Evolutionary conservation across 1,139 yeast species (phyloP), one percentile per base, ranked within the genome.

Genomic region (Zygoascus sp.): DNA sequence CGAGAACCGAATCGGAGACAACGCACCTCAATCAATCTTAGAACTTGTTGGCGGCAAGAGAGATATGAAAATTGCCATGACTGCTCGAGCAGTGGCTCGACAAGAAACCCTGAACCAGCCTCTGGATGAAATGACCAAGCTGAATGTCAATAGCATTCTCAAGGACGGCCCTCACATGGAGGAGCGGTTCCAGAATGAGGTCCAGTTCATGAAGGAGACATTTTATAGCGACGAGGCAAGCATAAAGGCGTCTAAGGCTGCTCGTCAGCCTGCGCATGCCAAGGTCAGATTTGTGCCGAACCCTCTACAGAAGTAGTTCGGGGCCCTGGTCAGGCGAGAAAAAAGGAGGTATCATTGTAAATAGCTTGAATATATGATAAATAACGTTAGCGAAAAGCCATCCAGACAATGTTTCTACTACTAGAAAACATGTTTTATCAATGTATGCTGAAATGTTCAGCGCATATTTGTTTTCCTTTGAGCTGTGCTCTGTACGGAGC

Each of bases 1-100:
- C 53, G 97, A 92, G 65, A 89, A 94, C 27, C 75, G 98, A 58
- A 67, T 83, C 46, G 94, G 92, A 56, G 98, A 94, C 64, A 84
- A 83, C 54, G 96, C 97, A 0, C 92, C 94, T 19, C 92, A 86
- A 75, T 82, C 95, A 1, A 82, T 92, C 13, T 64, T 94, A 48
- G 98, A 94, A 66, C 72, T 94, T 46, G 95, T 92, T 1, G 96
- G 86, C 57, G 81, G 84, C 10, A 77, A 77, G 25, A 76, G 80
- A 56, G 96, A 88, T 61, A 76, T 86, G 72, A 80, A 83, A 58
- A 77, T 81, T 56, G 85, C 95, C 80, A 72, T 80, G 60, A 75
- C 80, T 17, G 96, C 96, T 21, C 79, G 87, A 63, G 73, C 80
- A 1, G 94, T 85, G 6, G 96, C 96, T 22, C 76, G 95, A 55